Percentiles rank a stretch among this genome's conserved stretches.
These are phyloP conservation scores for Claviceps pazoutovae DNA, from an alignment of 2,329 filamentous ascomycete species.

Conservation along the genomic window DNA sequence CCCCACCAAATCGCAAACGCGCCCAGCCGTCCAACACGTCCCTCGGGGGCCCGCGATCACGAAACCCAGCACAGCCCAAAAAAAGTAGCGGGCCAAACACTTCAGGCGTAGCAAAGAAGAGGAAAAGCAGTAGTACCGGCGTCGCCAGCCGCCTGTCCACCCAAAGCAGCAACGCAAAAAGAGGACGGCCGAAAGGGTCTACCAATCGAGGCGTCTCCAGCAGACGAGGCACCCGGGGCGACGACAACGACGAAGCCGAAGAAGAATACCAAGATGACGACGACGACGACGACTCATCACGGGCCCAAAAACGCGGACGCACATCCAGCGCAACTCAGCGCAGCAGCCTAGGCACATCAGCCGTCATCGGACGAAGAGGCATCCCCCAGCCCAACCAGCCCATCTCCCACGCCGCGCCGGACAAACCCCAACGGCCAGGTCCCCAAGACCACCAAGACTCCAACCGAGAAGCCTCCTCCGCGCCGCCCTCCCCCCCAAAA, in stretches of 20 bases:
- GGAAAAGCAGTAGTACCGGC: not conserved
- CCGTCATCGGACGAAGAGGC: slow-evolving; percentile 5
- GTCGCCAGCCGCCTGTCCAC: slow-evolving; percentile 15
- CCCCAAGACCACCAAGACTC: not conserved
- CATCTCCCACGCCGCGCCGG: not conserved
- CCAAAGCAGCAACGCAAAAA: not conserved
- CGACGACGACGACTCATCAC: not conserved
- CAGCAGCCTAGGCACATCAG: not conserved
- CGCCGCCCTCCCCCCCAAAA: slow-evolving; percentile 16
- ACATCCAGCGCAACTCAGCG: not conserved
- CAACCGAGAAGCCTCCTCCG: slow-evolving; percentile 3
- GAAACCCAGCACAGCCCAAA: not conserved
- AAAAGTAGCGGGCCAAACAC: not conserved
- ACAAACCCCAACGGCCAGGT: not conserved
- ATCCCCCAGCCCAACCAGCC: slow-evolving; percentile 5
- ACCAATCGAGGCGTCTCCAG: not conserved
- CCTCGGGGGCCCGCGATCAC: not conserved
- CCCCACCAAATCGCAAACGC: slow-evolving; percentile 27
- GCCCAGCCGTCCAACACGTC: slow-evolving; percentile 12
- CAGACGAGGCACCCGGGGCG: not conserved
- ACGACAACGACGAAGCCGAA: slow-evolving; percentile 7
- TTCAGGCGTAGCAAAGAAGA: not conserved
- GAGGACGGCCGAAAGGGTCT: not conserved
- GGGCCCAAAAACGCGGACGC: not conserved
- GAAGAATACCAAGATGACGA: slow-evolving; percentile 1